Base-by-base conservation (phyloP, 1,284 basidiomycete species). In the Termitomyces sp. region DNA sequence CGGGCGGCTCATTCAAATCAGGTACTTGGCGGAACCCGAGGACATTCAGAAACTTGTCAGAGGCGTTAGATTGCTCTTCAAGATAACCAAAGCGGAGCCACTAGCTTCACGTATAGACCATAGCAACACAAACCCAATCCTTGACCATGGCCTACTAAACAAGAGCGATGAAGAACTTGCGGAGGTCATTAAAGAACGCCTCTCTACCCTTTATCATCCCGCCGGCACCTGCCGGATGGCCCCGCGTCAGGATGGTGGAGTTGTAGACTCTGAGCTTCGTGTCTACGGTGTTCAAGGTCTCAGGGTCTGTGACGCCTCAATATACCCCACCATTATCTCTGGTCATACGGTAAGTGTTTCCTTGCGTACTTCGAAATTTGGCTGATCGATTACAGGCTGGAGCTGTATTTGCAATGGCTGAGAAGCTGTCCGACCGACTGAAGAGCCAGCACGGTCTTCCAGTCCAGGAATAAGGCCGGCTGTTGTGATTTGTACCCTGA, bases 391-490 rank as follows among this genome's bases (percentile, higher is more conserved):
- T 2, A 17, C 38, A 88, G 84, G 71, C 82, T 52, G 84, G 76
- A 8, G 73, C 82, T 6, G 74, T 77, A 26, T 74, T 81, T 46
- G 84, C 84, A 0, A 71, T 79, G 17, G 86, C 78, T 0, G 86
- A 89, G 67, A 85, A 84, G 64, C 71, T 82, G 2, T 75, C 84
- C 1, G 84, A 87, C 59, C 64, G 82, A 34, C 75, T 88, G 62
- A 83, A 81, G 61, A 62, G 50, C 2, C 70, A 73, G 48, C 62
- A 60, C 39, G n/a, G 47, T 38, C 13, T 13, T n/a, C 15, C 33
- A 36, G 46, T 12, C 21, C 12, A 43, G n/a, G 9, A 26, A n/a
- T 39, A 17, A 48, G 21, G 5, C 33, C 9, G 13, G 15, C n/a
- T 8, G 13, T 77, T 0, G 85, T 88, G 67, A 84, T 31, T 17